These are phyloP conservation scores for Acer negundo DNA, from an alignment of 345 rosid species.

Conservation along the genomic window DNA sequence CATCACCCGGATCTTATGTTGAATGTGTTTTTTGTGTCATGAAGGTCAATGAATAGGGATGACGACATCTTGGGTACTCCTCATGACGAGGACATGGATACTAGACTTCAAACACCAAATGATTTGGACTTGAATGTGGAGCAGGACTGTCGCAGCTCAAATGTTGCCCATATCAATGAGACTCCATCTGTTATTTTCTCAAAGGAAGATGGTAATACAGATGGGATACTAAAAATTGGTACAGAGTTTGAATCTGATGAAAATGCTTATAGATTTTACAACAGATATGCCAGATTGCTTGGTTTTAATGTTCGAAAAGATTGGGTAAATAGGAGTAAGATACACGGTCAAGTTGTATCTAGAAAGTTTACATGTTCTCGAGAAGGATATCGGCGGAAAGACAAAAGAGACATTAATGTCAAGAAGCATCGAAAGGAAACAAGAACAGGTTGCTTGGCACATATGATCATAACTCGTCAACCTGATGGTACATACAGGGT, in stretches of 20 bases:
- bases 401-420: constrained; percentile 23
- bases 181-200: constrained; percentile 21
- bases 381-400: constrained; percentile 31
- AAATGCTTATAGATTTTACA: constrained; percentile 32
- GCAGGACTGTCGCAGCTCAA: constrained; percentile 27
- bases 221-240: constrained; percentile 25
- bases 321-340: constrained; percentile 36
- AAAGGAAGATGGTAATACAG: constrained; percentile 13
- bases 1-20: not conserved
- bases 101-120: constrained; percentile 23
- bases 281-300: constrained; percentile 25
- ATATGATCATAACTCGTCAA: constrained; percentile 30
- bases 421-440: constrained; percentile 34
- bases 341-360: constrained; percentile 35
- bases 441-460: constrained; percentile 36
- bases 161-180: constrained; percentile 10
- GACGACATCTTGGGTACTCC: constrained; percentile 16
- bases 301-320: constrained; percentile 33
- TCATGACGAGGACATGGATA: constrained; percentile 19
- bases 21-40: not conserved
- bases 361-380: constrained; percentile 30
- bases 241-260: constrained; percentile 36
- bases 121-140: constrained; percentile 37
- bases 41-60: constrained; percentile 36
- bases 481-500: constrained; percentile 28